Evolutionary conservation across 1,139 yeast species (phyloP).

Genomic region (Entelexis paramagnoliae): DNA sequence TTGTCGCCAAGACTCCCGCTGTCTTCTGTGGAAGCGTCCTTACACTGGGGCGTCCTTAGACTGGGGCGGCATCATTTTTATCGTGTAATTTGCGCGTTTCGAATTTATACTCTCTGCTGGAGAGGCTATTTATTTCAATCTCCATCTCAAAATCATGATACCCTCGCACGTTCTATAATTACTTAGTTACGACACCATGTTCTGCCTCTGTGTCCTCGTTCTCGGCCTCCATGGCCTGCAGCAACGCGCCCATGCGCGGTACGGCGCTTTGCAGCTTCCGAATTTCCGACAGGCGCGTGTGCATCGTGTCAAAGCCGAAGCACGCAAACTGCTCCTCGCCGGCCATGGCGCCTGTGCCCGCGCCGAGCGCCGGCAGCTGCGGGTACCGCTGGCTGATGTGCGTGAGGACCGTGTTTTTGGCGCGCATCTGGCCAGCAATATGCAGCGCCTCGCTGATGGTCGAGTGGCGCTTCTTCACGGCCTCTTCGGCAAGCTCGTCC

Average conservation of each 20-base stretch:
- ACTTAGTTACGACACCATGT: too few relatives aligned
- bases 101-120: neutral
- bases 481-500: constrained; percentile 69
- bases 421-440: constrained; percentile 61
- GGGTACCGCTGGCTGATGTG: constrained; percentile 92
- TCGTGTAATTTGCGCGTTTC: neutral
- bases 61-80: neutral
- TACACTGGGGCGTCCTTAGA: neutral
- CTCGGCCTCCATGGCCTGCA: constrained; percentile 25
- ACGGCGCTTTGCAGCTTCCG: constrained; percentile 28
- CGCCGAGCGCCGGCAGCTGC: constrained; percentile 43
- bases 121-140: neutral
- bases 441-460: constrained; percentile 79
- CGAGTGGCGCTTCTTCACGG: constrained; percentile 73
- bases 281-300: constrained; percentile 38
- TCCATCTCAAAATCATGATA: neutral
- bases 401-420: constrained; percentile 62
- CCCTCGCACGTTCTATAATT: neutral
- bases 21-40: too few relatives aligned
- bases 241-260: constrained; percentile 27
- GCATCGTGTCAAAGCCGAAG: constrained; percentile 57
- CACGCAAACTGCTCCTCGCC: constrained; percentile 11
- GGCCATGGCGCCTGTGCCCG: constrained; percentile 22
- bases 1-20: too few relatives aligned
- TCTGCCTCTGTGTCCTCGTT: constrained; percentile 1